Conservation (phyloP, 176 grass and related monocot genomes). For the Panicum miliaceum region DNA sequence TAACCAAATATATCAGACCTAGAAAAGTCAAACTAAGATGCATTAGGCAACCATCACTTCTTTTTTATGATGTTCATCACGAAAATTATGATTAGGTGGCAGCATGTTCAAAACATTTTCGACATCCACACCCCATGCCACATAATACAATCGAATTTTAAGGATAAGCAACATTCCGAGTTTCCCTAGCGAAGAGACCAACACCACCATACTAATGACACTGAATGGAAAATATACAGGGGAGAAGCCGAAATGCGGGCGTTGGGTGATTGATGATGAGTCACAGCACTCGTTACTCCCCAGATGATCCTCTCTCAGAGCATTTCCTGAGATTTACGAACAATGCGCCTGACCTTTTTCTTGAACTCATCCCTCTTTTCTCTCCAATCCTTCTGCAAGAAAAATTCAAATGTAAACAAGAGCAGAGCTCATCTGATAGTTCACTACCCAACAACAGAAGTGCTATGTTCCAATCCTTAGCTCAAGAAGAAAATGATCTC, state of each 20-base stretch:
- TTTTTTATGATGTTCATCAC: constrained; percentile 31
- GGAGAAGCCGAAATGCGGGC: constrained; percentile 37
- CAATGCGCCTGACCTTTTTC: constrained; percentile 82
- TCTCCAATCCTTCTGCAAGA: constrained; percentile 95
- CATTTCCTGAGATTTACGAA: constrained; percentile 90
- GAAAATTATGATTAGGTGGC: constrained; percentile 36
- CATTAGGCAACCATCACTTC: constrained; percentile 1
- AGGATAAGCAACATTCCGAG: constrained; percentile 40
- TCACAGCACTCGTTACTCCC: constrained; percentile 31
- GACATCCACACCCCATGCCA: constrained; percentile 46
- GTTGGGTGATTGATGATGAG: neutral
- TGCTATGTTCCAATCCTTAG: neutral
- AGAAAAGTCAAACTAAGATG: neutral
- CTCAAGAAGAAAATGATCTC: neutral
- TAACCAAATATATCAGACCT: neutral
- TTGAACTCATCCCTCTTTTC: constrained; percentile 92
- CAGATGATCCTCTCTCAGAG: constrained; percentile 57
- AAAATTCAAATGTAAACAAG: constrained; percentile 17
- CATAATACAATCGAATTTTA: constrained; percentile 45
- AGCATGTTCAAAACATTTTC: constrained; percentile 48
- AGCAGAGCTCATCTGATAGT: neutral
- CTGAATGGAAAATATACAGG: constrained; percentile 58
- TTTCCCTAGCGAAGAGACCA: constrained; percentile 37
- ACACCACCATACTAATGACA: constrained; percentile 45
- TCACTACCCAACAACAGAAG: neutral